Conservation (phyloP, 2,329 filamentous ascomycete species). For the Beauveria sp. region DNA sequence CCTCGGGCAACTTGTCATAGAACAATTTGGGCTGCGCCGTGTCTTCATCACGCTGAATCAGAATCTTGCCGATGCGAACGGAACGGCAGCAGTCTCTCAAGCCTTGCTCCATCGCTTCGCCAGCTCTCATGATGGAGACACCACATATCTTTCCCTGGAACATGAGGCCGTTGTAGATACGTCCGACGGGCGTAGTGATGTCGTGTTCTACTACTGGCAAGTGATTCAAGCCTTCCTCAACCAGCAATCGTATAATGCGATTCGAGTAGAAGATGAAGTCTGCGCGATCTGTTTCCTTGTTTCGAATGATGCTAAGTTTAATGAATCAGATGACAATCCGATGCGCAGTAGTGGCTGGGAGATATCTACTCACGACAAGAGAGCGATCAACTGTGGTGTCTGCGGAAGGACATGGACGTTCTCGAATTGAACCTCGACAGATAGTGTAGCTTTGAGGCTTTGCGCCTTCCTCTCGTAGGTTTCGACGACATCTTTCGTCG, state of each 20-base stretch:
- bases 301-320: conserved; percentile 78
- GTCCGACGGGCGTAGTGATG: conserved; percentile 85
- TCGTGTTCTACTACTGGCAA: conserved; percentile 83
- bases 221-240: conserved; percentile 96
- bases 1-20: conserved; percentile 93
- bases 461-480: conserved; percentile 41
- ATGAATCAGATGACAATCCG: conserved; percentile 18
- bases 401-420: conserved; percentile 89
- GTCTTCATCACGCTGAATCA: conserved; percentile 96
- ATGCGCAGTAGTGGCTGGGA: neutral
- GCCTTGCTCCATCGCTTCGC: conserved; percentile 97
- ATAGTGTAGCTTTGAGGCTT: conserved; percentile 84
- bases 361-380: conserved; percentile 73
- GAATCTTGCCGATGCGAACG: conserved; percentile 96
- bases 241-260: conserved; percentile 89
- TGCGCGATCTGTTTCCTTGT: conserved; percentile 79
- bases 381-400: conserved; percentile 92
- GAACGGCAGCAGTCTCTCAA: conserved; percentile 92
- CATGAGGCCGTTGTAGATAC: conserved; percentile 80
- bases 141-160: conserved; percentile 99
- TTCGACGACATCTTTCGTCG: conserved; percentile 4
- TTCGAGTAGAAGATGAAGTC: conserved; percentile 99
- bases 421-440: conserved; percentile 68
- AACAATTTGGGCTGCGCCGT: conserved; percentile 87
- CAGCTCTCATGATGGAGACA: conserved; percentile 96